These are phyloP conservation scores for Thraustotheca clavata DNA, from an alignment of 352 stramenopile species.

Conservation along the genomic window DNA sequence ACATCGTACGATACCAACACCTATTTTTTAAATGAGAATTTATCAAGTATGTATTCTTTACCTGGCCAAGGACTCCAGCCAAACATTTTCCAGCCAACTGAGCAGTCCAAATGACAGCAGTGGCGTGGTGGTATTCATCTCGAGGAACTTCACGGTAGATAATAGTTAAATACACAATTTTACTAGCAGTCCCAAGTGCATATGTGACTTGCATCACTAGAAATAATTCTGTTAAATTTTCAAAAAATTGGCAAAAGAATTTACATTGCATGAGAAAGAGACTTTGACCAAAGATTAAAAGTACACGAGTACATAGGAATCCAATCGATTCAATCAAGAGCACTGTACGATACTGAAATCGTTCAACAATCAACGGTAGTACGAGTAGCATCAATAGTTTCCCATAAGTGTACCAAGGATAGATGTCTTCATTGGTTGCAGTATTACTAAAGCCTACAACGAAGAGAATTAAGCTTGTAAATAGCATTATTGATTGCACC, in stretches of 20 bases:
- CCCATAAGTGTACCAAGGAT: slow-evolving; percentile 19
- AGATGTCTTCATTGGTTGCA: slow-evolving; percentile 14
- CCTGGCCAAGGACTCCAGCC: slow-evolving; percentile 14
- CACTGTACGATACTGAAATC: slow-evolving; percentile 19
- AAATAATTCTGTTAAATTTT: neutral
- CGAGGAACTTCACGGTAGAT: slow-evolving; percentile 18
- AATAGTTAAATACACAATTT: slow-evolving; percentile 19
- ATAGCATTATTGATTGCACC: neutral
- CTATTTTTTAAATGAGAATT: neutral
- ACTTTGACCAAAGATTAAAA: slow-evolving; percentile 4
- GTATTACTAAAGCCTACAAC: slow-evolving; percentile 12
- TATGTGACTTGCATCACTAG: slow-evolving; percentile 20
- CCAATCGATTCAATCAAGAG: slow-evolving; percentile 17
- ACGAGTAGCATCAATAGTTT: slow-evolving; percentile 13
- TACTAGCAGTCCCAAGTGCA: slow-evolving; percentile 8
- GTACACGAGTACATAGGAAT: slow-evolving; percentile 9
- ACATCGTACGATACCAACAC: neutral
- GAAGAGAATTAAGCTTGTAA: neutral
- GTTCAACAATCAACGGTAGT: slow-evolving; percentile 16
- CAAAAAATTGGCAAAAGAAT: too few species aligned
- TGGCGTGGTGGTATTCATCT: slow-evolving; percentile 18
- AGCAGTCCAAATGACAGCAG: slow-evolving; percentile 6
- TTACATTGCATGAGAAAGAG: slow-evolving; percentile 22
- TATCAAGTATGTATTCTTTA: neutral
- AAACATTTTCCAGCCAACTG: slow-evolving; percentile 11